Base-by-base conservation (phyloP, 768 basidiomycete genomes). In the Pulveroboletus sp. region DNA sequence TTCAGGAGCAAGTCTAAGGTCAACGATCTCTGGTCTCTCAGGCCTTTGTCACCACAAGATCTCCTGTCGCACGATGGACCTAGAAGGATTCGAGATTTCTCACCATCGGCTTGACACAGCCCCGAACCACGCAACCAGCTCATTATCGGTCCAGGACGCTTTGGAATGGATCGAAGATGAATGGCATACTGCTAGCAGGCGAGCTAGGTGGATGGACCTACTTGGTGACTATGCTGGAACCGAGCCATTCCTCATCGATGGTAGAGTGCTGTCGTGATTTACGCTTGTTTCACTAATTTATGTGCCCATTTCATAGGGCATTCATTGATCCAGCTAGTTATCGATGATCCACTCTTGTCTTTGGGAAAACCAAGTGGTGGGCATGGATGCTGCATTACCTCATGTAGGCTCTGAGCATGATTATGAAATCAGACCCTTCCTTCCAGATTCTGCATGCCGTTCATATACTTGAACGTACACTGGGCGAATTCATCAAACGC, bases 201-300 rank as follows among this genome's bases (percentile, higher is more conserved):
- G 60, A 26, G 74, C 72, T 11, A 61, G 79, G 49, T 79, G 77
- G 80, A 85, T 86, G 83, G 84, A 86, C 62, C 70, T 86, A 8
- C 66, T 86, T 27, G 83, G 83, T 4, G 85, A 84, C 58, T 86
- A 84, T 61, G 84, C 81, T 18, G 85, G 85, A 1, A 74, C 61
- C 32, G 85, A 87, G 59, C 73, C 74, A 14, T 87, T 87, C 58
- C 57, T 85, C 36, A 70, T 87, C 50, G 83, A 86, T 62, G 84
- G 84, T 80, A 61, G 15, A 26, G 48, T 33, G 60, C 55, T 37
- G 1, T 46, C 30, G 17, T 32, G 39, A 17, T 26, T 24, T 11
- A 38, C 21, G 21, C 15, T 46, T 39, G 10, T 40, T 40, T 43
- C 13, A 17, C 41, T 61, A 6, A 54, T 49, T 32, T 32, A 21